These are phyloP conservation scores for Pouteria campechiana DNA, from an alignment of 179 eudicot species.

Conservation along the genomic window DNA sequence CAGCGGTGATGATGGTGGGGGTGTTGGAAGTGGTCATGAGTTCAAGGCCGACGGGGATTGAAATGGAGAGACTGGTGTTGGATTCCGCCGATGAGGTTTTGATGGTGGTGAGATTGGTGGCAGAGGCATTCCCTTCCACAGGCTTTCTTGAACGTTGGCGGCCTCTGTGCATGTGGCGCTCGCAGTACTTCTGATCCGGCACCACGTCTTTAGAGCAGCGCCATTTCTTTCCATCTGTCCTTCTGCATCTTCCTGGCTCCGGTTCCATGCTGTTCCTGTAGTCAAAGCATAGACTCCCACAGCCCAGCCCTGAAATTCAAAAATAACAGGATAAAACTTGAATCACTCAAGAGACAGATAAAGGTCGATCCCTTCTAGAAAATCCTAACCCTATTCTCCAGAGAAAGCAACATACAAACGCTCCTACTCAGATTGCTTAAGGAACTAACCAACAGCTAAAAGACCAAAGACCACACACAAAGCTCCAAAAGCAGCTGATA, in stretches of 20 bases:
- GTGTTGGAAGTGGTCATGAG: no score
- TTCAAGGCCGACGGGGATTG: neutral
- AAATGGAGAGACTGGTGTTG: neutral
- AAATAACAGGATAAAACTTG: no score
- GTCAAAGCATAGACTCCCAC: neutral
- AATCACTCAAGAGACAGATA: no score
- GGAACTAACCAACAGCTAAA: no score
- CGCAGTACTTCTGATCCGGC: conserved; percentile 13
- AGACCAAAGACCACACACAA: no score
- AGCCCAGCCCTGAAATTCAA: no score
- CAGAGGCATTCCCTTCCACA: neutral
- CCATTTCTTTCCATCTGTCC: conserved; percentile 26
- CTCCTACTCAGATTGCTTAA: no score
- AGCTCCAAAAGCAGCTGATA: no score
- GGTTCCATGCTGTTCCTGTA: conserved; percentile 5
- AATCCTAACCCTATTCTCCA: no score
- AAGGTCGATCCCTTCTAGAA: no score
- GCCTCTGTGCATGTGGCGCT: conserved; percentile 12
- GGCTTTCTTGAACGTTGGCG: conserved; percentile 1
- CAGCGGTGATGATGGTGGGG: no score
- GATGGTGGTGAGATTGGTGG: neutral
- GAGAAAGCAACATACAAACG: no score
- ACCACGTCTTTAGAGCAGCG: conserved; percentile 13
- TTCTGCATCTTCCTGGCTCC: conserved; percentile 17
- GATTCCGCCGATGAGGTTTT: neutral